These are phyloP conservation scores for Anisogramma anomala DNA, from an alignment of 2,329 filamentous ascomycete species.

Conservation along the genomic window DNA sequence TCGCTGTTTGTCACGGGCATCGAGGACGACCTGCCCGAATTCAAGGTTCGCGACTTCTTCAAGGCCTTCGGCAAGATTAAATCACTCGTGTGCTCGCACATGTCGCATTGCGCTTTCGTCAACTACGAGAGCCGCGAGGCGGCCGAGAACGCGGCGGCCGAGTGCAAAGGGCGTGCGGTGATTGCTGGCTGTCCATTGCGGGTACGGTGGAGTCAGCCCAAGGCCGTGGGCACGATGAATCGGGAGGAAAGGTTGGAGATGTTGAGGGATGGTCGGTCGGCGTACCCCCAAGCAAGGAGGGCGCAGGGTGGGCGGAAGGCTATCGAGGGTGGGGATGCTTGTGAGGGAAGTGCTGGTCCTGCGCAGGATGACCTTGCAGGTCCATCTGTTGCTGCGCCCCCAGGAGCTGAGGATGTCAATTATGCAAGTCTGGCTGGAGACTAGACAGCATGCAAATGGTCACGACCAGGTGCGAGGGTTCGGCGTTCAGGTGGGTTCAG, in stretches of 20 bases:
- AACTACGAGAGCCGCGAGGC: conserved; percentile 80
- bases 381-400: conserved; percentile 59
- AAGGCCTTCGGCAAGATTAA: conserved; percentile 79
- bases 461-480: conserved; percentile 5
- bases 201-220: conserved; percentile 86
- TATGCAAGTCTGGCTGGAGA: conserved; percentile 75
- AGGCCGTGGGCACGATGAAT: conserved; percentile 83
- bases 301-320: conserved; percentile 24
- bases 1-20: conserved; percentile 92
- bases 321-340: conserved; percentile 21
- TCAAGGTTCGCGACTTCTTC: conserved; percentile 85
- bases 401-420: conserved; percentile 63
- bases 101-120: conserved; percentile 92
- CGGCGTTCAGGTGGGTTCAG: conserved; percentile 22
- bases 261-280: conserved; percentile 62
- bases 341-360: conserved; percentile 17
- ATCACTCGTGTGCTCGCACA: conserved; percentile 89
- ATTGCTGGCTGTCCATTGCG: conserved; percentile 84
- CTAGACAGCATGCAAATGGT: conserved; percentile 1
- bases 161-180: conserved; percentile 77
- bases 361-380: conserved; percentile 19
- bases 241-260: conserved; percentile 73
- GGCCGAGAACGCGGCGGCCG: conserved; percentile 74
- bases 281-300: conserved; percentile 37
- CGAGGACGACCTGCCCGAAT: conserved; percentile 90